Evolutionary conservation across 805 yeast genomes (phyloP).

Genomic region (Yarrowia bubula): DNA sequence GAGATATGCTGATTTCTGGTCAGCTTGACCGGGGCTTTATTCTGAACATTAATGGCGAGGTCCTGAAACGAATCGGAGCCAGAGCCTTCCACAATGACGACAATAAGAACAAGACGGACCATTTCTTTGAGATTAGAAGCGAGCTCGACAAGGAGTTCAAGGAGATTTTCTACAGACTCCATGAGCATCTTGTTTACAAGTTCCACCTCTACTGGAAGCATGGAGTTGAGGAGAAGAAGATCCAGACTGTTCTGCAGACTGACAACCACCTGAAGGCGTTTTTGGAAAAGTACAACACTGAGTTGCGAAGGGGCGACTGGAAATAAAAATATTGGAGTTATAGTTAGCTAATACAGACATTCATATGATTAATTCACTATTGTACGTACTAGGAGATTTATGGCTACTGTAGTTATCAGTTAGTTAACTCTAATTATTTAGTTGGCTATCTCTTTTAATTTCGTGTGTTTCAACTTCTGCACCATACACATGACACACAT

Average conservation of each 20-base stretch:
- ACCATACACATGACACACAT: too few species aligned
- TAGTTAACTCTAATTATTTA: too few species aligned
- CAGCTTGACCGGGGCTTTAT: constrained; percentile 11
- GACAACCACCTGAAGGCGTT: constrained; percentile 13
- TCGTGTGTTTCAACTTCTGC: too few species aligned
- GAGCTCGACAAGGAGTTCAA: background rate
- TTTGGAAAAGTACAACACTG: background rate
- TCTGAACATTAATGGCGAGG: constrained; percentile 2
- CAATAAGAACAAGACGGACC: background rate
- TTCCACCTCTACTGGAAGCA: constrained; percentile 35
- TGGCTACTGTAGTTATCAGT: background rate
- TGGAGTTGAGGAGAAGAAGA: constrained; percentile 28
- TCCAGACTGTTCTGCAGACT: constrained; percentile 29
- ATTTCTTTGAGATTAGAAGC: background rate
- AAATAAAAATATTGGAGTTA: background rate
- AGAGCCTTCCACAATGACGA: background rate
- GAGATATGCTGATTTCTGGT: constrained; percentile 15
- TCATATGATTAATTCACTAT: too few species aligned
- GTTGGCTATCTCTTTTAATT: too few species aligned
- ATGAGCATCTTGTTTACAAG: constrained; percentile 28
- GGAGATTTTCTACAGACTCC: constrained; percentile 28
- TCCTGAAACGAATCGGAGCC: background rate
- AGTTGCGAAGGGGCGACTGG: background rate
- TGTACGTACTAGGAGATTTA: too few species aligned
- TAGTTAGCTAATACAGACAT: background rate